Evolutionary conservation across 768 basidiomycete species (phyloP), one percentile per base, ranked within the genome.

Genomic region (Pleurotus tuoliensis): DNA sequence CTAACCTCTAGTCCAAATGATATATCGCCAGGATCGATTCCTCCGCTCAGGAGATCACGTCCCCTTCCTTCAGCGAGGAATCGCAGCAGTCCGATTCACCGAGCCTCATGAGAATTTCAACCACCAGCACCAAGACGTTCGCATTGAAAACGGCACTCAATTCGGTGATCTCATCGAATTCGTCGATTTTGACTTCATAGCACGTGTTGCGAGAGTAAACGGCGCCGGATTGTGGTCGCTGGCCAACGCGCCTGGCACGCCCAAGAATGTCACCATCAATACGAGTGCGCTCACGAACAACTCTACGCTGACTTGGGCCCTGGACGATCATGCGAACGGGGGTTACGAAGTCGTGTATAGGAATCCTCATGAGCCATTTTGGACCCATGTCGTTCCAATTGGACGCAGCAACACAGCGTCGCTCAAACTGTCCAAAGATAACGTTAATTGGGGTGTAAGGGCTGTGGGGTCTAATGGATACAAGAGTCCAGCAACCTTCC

Each of bases 31-130:
- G 15, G 81, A 83, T 62, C 73, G 81, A 15, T 83, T 76, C 70
- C 71, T 81, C 25, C 78, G 82, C 18, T 80, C 81, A 16, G 81
- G 81, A 5, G 81, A 83, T 62, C 81, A 82, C 60, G 60, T 70
- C 41, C 74, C 77, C n/a, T 83, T 82, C 77, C 69, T 81, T 24
- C 61, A 66, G 30, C 69, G 69, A 57, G 81, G 81, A 11, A 81
- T 76, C 67, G 71, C 82, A 6, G 82, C 81, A 0, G 76, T 80
- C 24, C 76, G 81, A 25, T 82, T 82, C 70, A 82, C 80, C 73
- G 82, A 82, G 59, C 81, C 81, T 7, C 69, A 78, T 62, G 81
- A 83, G 65, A 75, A 82, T 63, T 82, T 80, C 63, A 78, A 77
- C 37, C 81, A 82, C 61, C 81, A 83, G 65, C 80, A 82, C 63